Base-by-base conservation (phyloP, 805 yeast genomes). In the Kazachstania bromeliacearum region DNA sequence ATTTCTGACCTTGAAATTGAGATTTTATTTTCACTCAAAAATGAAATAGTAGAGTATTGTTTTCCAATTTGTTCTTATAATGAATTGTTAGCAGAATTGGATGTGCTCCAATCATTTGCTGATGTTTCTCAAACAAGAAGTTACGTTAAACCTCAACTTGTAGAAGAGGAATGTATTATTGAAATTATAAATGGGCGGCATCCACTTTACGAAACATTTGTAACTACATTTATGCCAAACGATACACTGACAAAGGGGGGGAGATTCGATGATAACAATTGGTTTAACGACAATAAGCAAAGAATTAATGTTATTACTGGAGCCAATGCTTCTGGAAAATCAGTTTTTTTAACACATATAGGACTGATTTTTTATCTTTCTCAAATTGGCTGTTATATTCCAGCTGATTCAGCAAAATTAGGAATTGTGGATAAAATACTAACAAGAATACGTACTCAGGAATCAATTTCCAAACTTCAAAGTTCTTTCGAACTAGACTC, bases 301-400 rank as follows among this genome's bases (percentile, higher is more conserved):
- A 35, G 55, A 47, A 31, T 60, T 38, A 35, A 64, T 39, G 34
- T 75, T 27, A 39, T 74, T 19, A 65, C 77, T 15, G 78, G 79
- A 21, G 64, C 74, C 0, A 68, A 69, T 43, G 62, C 60, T 21
- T 67, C 73, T 3, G 78, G 79, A 0, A 75, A 75, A 42, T 68
- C 77, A 1, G 73, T 74, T 0, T 65, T 63, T 38, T 48, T 74
- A 14, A 48, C 67, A 2, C 77, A 71, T 37, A 55, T 65, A 34
- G 79, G 76, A 0, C 43, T 72, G 22, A 62, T 69, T 5, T 68
- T 70, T 0, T 65, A 60, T 34, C 43, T 75, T 31, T 66, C 77
- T 0, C 79, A 75, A 35, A 59, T 73, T 25, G 79, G 79, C 1
- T 68, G 72, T 20, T 72, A 53, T 47, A 73, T 75, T 1, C 79